A percentile compares a stretch with the other conserved stretches of the same genome.
Evolutionary conservation across 2,329 filamentous ascomycete genomes (phyloP).

Genomic region (Sclerotiophoma versabilis): DNA sequence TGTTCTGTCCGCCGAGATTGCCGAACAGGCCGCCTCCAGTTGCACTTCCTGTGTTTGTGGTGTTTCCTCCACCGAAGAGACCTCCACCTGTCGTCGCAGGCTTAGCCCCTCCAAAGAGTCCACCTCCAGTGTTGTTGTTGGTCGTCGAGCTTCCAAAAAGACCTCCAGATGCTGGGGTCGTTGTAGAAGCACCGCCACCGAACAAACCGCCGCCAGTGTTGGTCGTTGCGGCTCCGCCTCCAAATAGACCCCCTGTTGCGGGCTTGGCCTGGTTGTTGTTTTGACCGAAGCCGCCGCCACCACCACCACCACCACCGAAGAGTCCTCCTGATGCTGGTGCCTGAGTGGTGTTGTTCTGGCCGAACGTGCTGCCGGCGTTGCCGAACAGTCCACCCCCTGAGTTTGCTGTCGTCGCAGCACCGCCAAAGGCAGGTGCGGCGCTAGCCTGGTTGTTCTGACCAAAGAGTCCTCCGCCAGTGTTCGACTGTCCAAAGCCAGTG

Average conservation of each 20-base stretch:
- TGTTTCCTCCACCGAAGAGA: slow-evolving; percentile 52
- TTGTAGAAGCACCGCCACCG: slow-evolving; percentile 39
- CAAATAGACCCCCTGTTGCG: slow-evolving; percentile 46
- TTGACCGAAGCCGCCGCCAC: slow-evolving; percentile 47
- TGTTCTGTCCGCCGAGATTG: slow-evolving; percentile 36
- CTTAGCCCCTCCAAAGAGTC: slow-evolving; percentile 54
- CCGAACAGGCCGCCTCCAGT: slow-evolving; percentile 46
- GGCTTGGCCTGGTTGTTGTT: slow-evolving; percentile 51
- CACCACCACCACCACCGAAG: slow-evolving; percentile 50
- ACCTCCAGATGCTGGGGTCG: slow-evolving; percentile 52
- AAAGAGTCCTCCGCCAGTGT: slow-evolving; percentile 44
- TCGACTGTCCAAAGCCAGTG: slow-evolving; percentile 38
- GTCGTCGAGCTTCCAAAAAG: slow-evolving; percentile 57
- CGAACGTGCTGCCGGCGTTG: slow-evolving; percentile 38
- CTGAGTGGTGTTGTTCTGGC: slow-evolving; percentile 39
- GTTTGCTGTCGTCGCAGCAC: slow-evolving; percentile 32
- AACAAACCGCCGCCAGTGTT: slow-evolving; percentile 43
- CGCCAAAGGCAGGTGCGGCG: slow-evolving; percentile 38
- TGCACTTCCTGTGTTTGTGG: slow-evolving; percentile 25
- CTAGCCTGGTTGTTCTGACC: slow-evolving; percentile 41
- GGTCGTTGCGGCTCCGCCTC: slow-evolving; percentile 32
- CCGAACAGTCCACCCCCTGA: slow-evolving; percentile 41
- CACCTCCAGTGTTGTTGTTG: slow-evolving; percentile 32
- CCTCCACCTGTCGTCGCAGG: slow-evolving; percentile 43
- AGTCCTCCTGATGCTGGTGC: slow-evolving; percentile 47